Base-by-base conservation (phyloP, 371 early-diverging fungal species). In the Mortierella sp. region DNA sequence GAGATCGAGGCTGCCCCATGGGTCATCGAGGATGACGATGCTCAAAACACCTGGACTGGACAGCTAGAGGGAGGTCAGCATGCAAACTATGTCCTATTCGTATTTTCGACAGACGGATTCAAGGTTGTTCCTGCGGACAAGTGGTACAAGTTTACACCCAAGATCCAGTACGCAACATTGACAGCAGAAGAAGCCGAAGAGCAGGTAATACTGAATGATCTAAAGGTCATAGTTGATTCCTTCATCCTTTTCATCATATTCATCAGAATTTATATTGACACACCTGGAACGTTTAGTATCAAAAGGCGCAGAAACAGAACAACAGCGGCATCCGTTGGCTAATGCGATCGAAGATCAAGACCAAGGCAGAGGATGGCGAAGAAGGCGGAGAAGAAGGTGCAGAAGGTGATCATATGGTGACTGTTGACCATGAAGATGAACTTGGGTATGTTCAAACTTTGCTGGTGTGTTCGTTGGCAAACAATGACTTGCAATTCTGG, bases 101-200 rank as follows among this genome's bases (percentile, higher is more conserved):
- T 95, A 41, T 83, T 94, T 27, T 72, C 85, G 67, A 89, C 88
- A 12, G 88, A 90, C 56, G 92, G 92, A 3, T 95, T 97, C 79
- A 88, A 90, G 66, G 95, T 96, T 4, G 88, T 95, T 21, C 95
- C 94, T 10, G 93, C 92, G 0, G 84, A 92, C 60, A 86, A 92
- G 56, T 96, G 95, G 94, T 98, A 97, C 83, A 94, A 92, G 73
- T 97, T 98, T 60, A 85, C 86, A 37, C 86, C 89, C 22, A 93
- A 92, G 77, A 82, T 93, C 43, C 89, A 88, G 65, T 92, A 95
- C 62, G 85, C 85, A 17, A 92, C 93, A 0, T 80, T 97, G 31
- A 90, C 96, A 0, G 58, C 91, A 21, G 98, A 98, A 60, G 96
- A 98, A 81, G 97, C 96, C 1, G 98, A 98, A 72, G 95, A 91